Conservation (phyloP, 805 yeast species). For the Sugiyamaella smithiae region DNA sequence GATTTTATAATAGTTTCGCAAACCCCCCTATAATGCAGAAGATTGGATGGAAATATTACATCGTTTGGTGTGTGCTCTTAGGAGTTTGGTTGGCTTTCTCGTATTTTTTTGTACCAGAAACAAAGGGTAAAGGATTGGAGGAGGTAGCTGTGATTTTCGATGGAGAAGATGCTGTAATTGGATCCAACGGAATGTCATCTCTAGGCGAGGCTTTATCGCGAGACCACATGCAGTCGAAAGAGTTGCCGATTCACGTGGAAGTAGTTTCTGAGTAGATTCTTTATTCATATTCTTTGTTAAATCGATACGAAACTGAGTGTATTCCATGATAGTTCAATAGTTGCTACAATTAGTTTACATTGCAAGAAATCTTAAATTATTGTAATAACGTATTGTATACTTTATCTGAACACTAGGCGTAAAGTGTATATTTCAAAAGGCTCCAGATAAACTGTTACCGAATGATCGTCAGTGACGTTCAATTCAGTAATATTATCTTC, state of each 20-base stretch:
- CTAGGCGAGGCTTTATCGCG: background rate
- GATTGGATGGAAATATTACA: slow-evolving; percentile 45
- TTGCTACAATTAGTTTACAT: too few species aligned
- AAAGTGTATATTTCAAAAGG: slow-evolving; percentile 1
- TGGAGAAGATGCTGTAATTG: slow-evolving; percentile 1
- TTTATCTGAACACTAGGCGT: background rate
- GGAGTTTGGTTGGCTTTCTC: slow-evolving; percentile 32
- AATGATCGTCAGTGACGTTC: background rate
- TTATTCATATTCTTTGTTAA: too few species aligned
- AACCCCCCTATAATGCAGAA: slow-evolving; percentile 42
- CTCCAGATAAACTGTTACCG: background rate
- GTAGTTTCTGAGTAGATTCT: background rate
- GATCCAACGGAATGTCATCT: background rate
- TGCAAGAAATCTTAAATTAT: too few species aligned
- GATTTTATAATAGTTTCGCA: slow-evolving; percentile 33
- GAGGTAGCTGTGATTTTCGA: slow-evolving; percentile 46
- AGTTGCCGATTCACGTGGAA: background rate
- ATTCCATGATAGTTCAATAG: too few species aligned
- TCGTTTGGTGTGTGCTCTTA: slow-evolving; percentile 30
- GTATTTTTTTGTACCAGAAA: slow-evolving; percentile 41
- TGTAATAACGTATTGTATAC: too few species aligned
- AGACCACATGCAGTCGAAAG: background rate
- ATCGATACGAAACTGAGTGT: too few species aligned
- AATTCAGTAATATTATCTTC: background rate
- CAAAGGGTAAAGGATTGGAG: slow-evolving; percentile 43